Percentiles rank a stretch among this genome's conserved stretches.
These are phyloP conservation scores for Starmerella potacharoeniae DNA, from an alignment of 805 yeast genomes.

Conservation along the genomic window DNA sequence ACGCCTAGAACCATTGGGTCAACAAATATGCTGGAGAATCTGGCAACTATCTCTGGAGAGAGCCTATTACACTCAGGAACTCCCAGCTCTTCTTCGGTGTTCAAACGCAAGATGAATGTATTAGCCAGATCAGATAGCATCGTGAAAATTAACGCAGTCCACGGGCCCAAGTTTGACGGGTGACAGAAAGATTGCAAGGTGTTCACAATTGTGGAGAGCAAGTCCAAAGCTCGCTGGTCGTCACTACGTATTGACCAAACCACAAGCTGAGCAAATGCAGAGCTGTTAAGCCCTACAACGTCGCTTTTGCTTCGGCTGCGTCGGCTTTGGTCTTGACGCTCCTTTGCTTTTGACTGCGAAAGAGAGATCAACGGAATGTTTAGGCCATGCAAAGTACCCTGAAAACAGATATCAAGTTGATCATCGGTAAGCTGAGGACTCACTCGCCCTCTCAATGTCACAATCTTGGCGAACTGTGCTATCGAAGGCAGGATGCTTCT, in stretches of 20 bases:
- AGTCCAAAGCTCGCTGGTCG: conserved; percentile 28
- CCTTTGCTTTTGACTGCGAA: conserved; percentile 1
- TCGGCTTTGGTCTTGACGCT: neutral
- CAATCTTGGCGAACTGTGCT: conserved; percentile 7
- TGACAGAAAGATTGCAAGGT: conserved; percentile 74
- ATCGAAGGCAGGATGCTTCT: conserved; percentile 8
- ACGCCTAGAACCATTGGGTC: conserved; percentile 45
- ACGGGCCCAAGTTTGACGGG: conserved; percentile 86
- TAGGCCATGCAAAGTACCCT: conserved; percentile 33
- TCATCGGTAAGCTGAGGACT: conserved; percentile 35
- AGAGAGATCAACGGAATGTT: conserved; percentile 34
- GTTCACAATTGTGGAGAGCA: conserved; percentile 45
- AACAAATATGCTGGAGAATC: conserved; percentile 43
- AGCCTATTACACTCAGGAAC: conserved; percentile 25
- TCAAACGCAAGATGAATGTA: conserved; percentile 27
- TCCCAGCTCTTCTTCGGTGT: conserved; percentile 24
- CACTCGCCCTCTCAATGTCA: neutral
- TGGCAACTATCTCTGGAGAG: conserved; percentile 25
- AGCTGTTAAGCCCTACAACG: conserved; percentile 3
- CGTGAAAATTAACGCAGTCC: conserved; percentile 64
- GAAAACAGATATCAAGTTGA: conserved; percentile 52
- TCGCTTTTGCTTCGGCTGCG: neutral
- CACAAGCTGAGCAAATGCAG: conserved; percentile 36
- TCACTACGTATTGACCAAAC: conserved; percentile 49
- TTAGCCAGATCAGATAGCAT: conserved; percentile 48